Evolutionary conservation across 2,329 filamentous ascomycete genomes (phyloP), one percentile per base, ranked within the genome.

Genomic region (Trichoderma sp.): DNA sequence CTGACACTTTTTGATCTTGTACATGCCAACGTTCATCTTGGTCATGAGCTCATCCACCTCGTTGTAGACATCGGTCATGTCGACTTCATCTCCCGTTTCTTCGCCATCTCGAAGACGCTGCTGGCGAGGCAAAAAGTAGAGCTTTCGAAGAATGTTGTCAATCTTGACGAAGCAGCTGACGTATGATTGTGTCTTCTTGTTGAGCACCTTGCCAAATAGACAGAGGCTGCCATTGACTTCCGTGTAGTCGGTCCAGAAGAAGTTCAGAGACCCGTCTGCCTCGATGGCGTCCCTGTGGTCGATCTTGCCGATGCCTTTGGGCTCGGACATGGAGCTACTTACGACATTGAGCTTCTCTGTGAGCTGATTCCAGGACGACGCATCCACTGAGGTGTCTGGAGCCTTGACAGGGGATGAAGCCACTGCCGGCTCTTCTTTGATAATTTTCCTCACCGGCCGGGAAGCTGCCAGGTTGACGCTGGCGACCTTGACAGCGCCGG

Each of bases 211-310:
- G 68, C 95, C 95, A 74, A 99, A 98, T 12, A 99, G 84, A 75
- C 93, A 98, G 10, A 99, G 81, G 70, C 89, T 95, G 66, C 94
- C 94, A 72, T 93, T 93, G 74, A 97, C 82, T 74, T 99, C 95
- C 0, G 90, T 92, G 73, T 97, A 99, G 77, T 99, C 95, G 7
- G 91, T 90, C 95, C 95, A 99, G 80, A 97, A 99, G 81, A 99
- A 92, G 70, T 90, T 89, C 34, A 99, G 82, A 71, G 91, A 96
- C 43, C 94, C 95, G 73, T 99, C 93, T 68, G 91, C 88, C 75
- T 98, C 94, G n/a, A 96, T 79, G n/a, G 91, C 93, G 76, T 96
- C 90, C 68, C 90, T 86, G 65, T 91, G 84, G 68, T 90, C 88
- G 56, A 97, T 84, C 78, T 98, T 99, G 47, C 93, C 93, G 69